Conservation (phyloP, 495 filamentous ascomycete genomes). For the Lentithecium fluviatile region DNA sequence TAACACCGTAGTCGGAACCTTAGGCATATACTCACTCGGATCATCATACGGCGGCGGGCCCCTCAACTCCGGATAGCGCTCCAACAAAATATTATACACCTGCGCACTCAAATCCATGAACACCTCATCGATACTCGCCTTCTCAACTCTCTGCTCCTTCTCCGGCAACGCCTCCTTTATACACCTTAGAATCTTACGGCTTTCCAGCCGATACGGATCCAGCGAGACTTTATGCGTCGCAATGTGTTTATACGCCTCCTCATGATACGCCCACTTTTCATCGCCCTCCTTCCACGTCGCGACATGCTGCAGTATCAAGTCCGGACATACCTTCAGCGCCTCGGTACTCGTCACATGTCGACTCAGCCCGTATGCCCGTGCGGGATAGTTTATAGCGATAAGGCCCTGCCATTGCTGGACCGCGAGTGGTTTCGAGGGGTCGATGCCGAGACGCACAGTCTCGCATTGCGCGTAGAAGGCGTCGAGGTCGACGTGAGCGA, state of each 20-base stretch:
- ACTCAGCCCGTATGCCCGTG: constrained; percentile 73
- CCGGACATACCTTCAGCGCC: constrained; percentile 84
- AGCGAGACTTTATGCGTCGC: constrained; percentile 88
- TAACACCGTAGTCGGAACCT: constrained; percentile 70
- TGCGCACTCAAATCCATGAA: constrained; percentile 88
- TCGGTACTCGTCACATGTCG: constrained; percentile 73
- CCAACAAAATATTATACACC: constrained; percentile 70
- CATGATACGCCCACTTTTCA: constrained; percentile 82
- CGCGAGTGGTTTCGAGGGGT: constrained; percentile 72
- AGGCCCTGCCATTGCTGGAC: constrained; percentile 89
- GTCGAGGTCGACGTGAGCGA: constrained; percentile 93
- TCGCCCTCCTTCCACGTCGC: constrained; percentile 94
- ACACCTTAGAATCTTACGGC: constrained; percentile 72
- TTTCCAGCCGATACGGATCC: constrained; percentile 88
- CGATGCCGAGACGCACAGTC: constrained; percentile 74
- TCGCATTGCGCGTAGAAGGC: constrained; percentile 98
- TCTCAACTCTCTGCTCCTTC: constrained; percentile 73
- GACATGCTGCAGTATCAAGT: constrained; percentile 84
- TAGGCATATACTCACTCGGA: constrained; percentile 66
- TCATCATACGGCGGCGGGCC: constrained; percentile 67
- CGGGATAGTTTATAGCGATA: constrained; percentile 95
- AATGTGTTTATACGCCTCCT: constrained; percentile 72
- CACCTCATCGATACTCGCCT: constrained; percentile 88
- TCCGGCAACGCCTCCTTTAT: constrained; percentile 73
- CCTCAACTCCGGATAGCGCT: constrained; percentile 73